Percentiles rank a stretch among this genome's conserved stretches.
These are phyloP conservation scores for Symmetrospora coprosmae DNA, from an alignment of 768 basidiomycete species.

Conservation along the genomic window DNA sequence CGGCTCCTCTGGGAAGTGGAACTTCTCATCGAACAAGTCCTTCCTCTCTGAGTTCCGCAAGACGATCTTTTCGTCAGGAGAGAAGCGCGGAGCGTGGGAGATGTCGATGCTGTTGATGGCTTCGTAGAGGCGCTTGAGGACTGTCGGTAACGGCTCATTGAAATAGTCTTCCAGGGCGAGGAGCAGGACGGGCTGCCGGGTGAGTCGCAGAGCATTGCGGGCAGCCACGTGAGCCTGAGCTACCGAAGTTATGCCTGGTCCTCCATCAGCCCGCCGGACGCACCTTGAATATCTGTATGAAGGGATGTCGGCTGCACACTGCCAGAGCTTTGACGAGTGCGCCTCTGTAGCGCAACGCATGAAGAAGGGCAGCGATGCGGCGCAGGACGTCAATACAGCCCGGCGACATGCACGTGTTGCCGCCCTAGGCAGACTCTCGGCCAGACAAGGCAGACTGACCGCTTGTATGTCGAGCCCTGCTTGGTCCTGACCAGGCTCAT, in stretches of 20 bases:
- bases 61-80: conserved; percentile 68
- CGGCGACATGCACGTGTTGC: no score
- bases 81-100: conserved; percentile 59
- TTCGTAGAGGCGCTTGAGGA: conserved; percentile 76
- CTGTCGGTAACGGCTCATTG: conserved; percentile 70
- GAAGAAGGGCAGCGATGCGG: not conserved
- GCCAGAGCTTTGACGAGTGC: conserved; percentile 89
- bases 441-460: not conserved
- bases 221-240: not conserved
- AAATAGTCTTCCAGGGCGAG: conserved; percentile 95
- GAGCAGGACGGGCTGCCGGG: conserved; percentile 66
- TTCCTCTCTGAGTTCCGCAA: conserved; percentile 81
- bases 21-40: conserved; percentile 81
- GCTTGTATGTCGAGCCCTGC: conserved; percentile 52
- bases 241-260: not conserved
- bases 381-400: no score
- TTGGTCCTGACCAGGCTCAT: conserved; percentile 83
- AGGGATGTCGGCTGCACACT: conserved; percentile 81
- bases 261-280: no score
- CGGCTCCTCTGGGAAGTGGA: conserved; percentile 34
- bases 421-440: no score
- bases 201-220: not conserved
- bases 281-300: conserved; percentile 91
- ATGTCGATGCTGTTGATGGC: conserved; percentile 85
- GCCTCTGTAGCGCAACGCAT: conserved; percentile 46